Evolutionary conservation across 2,329 filamentous ascomycete species (phyloP), one percentile per base, ranked within the genome.

Genomic region (Neospermospora avenae): DNA sequence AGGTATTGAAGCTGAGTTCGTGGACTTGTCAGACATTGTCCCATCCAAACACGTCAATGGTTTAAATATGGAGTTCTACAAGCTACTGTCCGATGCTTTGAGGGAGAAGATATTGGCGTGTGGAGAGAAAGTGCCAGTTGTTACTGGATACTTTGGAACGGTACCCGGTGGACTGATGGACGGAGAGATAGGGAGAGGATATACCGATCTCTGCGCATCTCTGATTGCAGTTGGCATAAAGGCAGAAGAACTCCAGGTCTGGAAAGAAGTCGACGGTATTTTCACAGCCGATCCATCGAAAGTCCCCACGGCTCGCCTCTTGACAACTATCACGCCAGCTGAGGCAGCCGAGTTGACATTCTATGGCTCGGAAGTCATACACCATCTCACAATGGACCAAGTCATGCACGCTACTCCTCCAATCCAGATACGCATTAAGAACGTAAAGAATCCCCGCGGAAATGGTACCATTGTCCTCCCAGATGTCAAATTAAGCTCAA

Each of bases 331-430:
- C 73, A 97, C 93, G 3, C 95, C 95, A 0, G 89, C 91, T 10
- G 95, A 99, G 76, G 95, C 95, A 1, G 93, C 95, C 13, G 95
- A 99, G 75, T 80, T 99, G 77, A 98, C 95, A 1, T 95, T 93
- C 71, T 95, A 93, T 73, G 90, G 90, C 63, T 93, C 93, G 63
- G 95, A 99, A 75, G 95, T 99, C 72, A 99, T 99, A 68, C 95
- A 99, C 74, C 95, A 96, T 66, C 89, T 97, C 73, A 99, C 95
- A 69, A 98, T 99, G 93, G 93, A 98, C 77, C 95, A 98, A 76
- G 86, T 88, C 65, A 92, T 95, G 72, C 89, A 90, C 70, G 90
- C 90, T n/a, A 77, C 80, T 24, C 85, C 85, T 0, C 87, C 88
- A 55, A 95, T 95, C 70, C 89, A 87, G 16, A 93, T 95, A 70